Percentiles rank a stretch among this genome's conserved stretches.
Evolutionary conservation across 306 rosid genomes (phyloP).

Genomic region (Vicia villosa): DNA sequence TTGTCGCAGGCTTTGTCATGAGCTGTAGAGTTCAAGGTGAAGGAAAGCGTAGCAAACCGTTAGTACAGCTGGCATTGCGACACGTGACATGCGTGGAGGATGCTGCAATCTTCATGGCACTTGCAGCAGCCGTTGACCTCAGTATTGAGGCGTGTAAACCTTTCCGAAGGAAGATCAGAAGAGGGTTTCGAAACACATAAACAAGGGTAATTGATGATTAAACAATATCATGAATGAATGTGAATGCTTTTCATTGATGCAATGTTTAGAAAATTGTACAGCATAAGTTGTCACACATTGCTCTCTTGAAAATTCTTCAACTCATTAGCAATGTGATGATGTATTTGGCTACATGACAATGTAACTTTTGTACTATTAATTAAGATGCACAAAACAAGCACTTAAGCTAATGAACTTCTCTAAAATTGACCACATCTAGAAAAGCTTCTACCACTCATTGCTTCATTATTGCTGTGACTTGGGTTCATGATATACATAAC

Average conservation of each 20-base stretch:
- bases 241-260: constrained; percentile 40
- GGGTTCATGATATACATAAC: background rate
- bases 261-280: constrained; percentile 57
- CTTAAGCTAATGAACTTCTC: constrained; percentile 29
- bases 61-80: constrained; percentile 82
- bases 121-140: constrained; percentile 87
- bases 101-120: constrained; percentile 96
- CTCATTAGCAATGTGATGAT: constrained; percentile 24
- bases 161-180: constrained; percentile 66
- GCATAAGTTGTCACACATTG: constrained; percentile 39
- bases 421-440: constrained; percentile 7
- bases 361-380: constrained; percentile 34
- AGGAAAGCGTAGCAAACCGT: constrained; percentile 77
- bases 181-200: constrained; percentile 56
- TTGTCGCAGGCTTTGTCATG: constrained; percentile 86
- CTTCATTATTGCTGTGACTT: background rate
- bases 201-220: constrained; percentile 21
- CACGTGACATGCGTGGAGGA: constrained; percentile 89
- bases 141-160: constrained; percentile 87
- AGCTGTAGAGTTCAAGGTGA: constrained; percentile 89
- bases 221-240: constrained; percentile 19
- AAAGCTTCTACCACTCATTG: background rate
- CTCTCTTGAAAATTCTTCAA: constrained; percentile 27
- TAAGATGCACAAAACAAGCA: constrained; percentile 23
- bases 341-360: background rate